phyloP scores from a whole-genome alignment of 1,139 yeast genomes.

The Candida pseudoviswanathii region DNA sequence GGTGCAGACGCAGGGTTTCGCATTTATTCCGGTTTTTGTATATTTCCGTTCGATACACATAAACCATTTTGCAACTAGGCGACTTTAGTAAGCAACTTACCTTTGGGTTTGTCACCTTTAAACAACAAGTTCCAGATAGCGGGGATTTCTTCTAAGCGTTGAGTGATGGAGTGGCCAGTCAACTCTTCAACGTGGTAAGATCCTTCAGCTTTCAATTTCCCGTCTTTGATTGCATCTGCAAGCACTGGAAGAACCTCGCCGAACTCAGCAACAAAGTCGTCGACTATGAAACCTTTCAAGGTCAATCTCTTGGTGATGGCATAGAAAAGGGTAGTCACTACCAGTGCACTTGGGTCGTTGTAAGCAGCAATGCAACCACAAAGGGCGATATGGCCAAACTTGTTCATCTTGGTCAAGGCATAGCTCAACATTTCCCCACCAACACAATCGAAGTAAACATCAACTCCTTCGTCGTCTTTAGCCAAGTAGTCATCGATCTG shows the following conservation, averaged over 20 bases:
- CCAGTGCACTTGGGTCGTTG: constrained; percentile 40
- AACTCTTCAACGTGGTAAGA: constrained; percentile 17
- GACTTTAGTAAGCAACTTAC: constrained; percentile 37
- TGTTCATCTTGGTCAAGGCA: constrained; percentile 42
- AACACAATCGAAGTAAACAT: constrained; percentile 59
- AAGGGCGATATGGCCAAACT: constrained; percentile 50
- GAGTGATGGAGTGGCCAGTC: constrained; percentile 14
- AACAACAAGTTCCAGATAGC: constrained; percentile 30
- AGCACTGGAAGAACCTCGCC: constrained; percentile 39
- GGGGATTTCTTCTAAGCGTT: constrained; percentile 29
- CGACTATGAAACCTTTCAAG: constrained; percentile 51
- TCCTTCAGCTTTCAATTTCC: constrained; percentile 38
- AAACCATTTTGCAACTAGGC: not conserved
- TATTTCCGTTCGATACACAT: too few relatives aligned
- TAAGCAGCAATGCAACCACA: constrained; percentile 68
- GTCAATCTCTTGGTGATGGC: constrained; percentile 51
- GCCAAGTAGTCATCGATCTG: constrained; percentile 51
- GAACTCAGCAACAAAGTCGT: constrained; percentile 35
- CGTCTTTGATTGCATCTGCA: constrained; percentile 36
- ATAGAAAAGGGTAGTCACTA: constrained; percentile 41
- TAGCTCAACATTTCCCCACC: constrained; percentile 63
- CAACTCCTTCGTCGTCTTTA: constrained; percentile 41
- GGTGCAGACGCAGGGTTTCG: not conserved
- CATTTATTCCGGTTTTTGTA: not conserved
- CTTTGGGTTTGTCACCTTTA: constrained; percentile 30